These are phyloP conservation scores for Pythium vanterpoolii DNA, from an alignment of 352 stramenopile species.

Conservation along the genomic window DNA sequence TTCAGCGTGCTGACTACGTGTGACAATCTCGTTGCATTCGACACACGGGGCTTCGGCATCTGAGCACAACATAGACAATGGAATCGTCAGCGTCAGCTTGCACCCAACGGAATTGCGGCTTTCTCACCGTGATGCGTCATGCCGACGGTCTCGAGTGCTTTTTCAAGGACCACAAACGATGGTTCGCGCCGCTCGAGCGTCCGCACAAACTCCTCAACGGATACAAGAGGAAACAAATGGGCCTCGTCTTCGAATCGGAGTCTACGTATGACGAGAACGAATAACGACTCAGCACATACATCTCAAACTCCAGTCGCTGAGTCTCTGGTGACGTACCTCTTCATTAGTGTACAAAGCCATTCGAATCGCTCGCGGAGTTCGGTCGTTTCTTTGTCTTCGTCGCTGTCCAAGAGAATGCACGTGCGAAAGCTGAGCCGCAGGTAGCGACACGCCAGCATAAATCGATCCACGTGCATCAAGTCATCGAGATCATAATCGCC, in stretches of 20 bases:
- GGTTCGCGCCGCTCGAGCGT: conserved; percentile 32
- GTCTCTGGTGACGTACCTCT: conserved; percentile 30
- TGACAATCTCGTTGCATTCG: conserved; percentile 27
- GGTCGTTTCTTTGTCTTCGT: conserved; percentile 24
- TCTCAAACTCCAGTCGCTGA: not conserved
- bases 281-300: not conserved
- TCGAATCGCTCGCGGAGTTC: conserved; percentile 34
- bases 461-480: conserved; percentile 52
- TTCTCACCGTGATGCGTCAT: conserved; percentile 14
- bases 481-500: conserved; percentile 29
- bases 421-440: conserved; percentile 42
- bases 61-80: not conserved
- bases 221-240: conserved; percentile 59
- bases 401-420: conserved; percentile 18
- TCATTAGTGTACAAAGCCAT: conserved; percentile 39
- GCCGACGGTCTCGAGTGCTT: conserved; percentile 17
- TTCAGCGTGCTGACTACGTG: conserved; percentile 10
- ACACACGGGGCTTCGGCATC: conserved; percentile 19
- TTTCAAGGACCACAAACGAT: conserved; percentile 34
- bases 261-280: conserved; percentile 13
- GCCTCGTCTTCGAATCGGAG: conserved; percentile 62
- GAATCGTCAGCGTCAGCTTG: not conserved
- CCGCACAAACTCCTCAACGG: conserved; percentile 32
- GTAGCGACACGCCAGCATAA: conserved; percentile 50
- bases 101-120: not conserved